Conservation (phyloP, 371 early-diverging fungal species). For the Mortierella sp. region DNA sequence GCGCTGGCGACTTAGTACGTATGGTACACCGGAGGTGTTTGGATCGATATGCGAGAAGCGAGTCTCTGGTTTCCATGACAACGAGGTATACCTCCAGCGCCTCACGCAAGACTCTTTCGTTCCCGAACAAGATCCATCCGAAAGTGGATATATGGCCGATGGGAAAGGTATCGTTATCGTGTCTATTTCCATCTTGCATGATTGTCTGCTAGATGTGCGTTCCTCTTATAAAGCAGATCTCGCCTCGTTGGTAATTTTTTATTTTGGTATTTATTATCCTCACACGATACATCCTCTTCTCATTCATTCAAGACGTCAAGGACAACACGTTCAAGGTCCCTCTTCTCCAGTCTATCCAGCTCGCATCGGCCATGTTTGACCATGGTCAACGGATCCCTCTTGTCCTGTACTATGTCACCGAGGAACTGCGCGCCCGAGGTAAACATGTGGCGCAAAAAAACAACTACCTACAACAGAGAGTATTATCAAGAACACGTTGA, state of each 20-base stretch:
- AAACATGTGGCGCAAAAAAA: neutral
- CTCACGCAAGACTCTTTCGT: constrained; percentile 5
- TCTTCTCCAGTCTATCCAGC: constrained; percentile 21
- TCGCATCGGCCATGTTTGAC: constrained; percentile 36
- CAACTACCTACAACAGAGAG: too few relatives aligned
- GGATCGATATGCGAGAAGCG: constrained; percentile 22
- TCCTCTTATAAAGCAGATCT: neutral
- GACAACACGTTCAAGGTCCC: constrained; percentile 28
- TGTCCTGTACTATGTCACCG: constrained; percentile 24
- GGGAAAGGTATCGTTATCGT: constrained; percentile 1
- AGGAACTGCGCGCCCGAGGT: constrained; percentile 33
- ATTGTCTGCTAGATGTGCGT: neutral
- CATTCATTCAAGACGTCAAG: neutral
- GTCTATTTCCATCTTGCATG: neutral
- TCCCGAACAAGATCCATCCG: neutral
- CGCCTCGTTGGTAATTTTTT: too few relatives aligned
- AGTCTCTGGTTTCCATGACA: neutral
- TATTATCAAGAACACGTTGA: too few relatives aligned
- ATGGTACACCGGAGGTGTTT: constrained; percentile 14
- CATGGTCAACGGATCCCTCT: constrained; percentile 29
- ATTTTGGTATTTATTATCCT: too few relatives aligned
- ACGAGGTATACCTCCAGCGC: constrained; percentile 5
- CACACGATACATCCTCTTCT: too few relatives aligned
- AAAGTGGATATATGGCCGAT: neutral
- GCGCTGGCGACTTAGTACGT: constrained; percentile 24